phyloP scores from a whole-genome alignment of 1,139 yeast species.

The Pneumocystis canis region DNA sequence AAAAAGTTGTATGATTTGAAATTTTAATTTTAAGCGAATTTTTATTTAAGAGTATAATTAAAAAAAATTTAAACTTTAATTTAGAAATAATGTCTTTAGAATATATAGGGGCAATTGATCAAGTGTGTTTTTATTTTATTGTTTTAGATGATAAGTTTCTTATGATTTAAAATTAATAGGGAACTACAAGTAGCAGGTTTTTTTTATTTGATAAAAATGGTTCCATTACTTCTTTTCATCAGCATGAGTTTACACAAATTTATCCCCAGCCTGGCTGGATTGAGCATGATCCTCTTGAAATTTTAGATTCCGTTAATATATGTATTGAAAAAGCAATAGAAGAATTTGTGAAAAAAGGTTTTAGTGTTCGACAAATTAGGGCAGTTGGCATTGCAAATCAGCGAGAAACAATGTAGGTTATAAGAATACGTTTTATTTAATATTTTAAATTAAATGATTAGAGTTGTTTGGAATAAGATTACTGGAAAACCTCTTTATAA shows the following conservation, averaged over 20 bases:
- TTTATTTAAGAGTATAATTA: not conserved
- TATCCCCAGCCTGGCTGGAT: constrained; percentile 51
- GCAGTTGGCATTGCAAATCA: constrained; percentile 26
- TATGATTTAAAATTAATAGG: constrained; percentile 35
- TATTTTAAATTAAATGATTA: constrained; percentile 86
- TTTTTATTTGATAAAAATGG: constrained; percentile 65
- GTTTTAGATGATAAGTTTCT: not conserved
- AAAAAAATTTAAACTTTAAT: not conserved
- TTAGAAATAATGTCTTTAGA: not conserved
- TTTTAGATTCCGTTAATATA: constrained; percentile 51
- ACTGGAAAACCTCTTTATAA: constrained; percentile 74
- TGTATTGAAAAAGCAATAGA: constrained; percentile 26
- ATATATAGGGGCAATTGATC: constrained; percentile 13
- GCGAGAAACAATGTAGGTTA: not conserved
- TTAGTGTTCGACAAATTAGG: constrained; percentile 22
- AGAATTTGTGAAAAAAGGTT: constrained; percentile 22
- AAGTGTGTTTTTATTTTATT: not conserved
- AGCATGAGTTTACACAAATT: constrained; percentile 48
- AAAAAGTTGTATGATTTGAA: not conserved
- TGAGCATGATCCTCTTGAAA: constrained; percentile 81
- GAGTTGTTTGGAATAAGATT: constrained; percentile 71
- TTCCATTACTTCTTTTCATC: constrained; percentile 69
- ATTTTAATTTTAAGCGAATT: not conserved
- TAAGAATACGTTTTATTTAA: constrained; percentile 28
- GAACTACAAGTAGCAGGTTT: constrained; percentile 89